Evolutionary conservation across 495 filamentous ascomycete species (phyloP), one percentile per base, ranked within the genome.

Genomic region (Xylaria sp.): DNA sequence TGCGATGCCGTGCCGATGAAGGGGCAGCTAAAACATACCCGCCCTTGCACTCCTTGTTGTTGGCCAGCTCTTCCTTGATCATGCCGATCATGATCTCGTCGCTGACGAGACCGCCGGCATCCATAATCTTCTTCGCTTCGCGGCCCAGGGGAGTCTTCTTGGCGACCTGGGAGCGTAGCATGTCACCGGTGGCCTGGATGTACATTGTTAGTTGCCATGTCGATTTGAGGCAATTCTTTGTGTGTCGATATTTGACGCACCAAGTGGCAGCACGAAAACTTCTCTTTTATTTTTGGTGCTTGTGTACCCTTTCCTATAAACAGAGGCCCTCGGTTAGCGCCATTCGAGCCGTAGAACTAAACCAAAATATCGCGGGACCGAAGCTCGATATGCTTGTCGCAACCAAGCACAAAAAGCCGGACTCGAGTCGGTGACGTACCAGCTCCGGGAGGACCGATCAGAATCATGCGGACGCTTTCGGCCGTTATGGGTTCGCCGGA

Each of bases 91-190:
- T 94, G 80, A 99, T 99, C 80, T 98, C 97, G 80, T 99, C 96
- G 82, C 93, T 97, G 78, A 99, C 96, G 68, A 99, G 89, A 68
- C 94, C 96, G 76, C 96, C 96, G 78, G 94, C 90, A 77, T 99
- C 95, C 96, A 99, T 99, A 83, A 99, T 99, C 90, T 99, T 99
- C 91, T 99, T 99, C 70, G 96, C 96, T 85, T 97, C 94, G 80
- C 91, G 90, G 70, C 96, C 96, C 72, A 99, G 89, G 26, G 92
- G 83, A 58, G 97, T 99, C 89, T 98, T 98, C 87, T 97, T 97
- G 71, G 96, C 92, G 81, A 99, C 97, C 82, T 99, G 96, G 73
- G 94, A 96, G 70, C 96, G 93, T 79, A 99, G 90, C 96, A 99
- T 99, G 83, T 99, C 96, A 79, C 96, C 96, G 66, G 96, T 99